Conservation (phyloP, 108 stramenopile species). For the Schizochytrium sp. region DNA sequence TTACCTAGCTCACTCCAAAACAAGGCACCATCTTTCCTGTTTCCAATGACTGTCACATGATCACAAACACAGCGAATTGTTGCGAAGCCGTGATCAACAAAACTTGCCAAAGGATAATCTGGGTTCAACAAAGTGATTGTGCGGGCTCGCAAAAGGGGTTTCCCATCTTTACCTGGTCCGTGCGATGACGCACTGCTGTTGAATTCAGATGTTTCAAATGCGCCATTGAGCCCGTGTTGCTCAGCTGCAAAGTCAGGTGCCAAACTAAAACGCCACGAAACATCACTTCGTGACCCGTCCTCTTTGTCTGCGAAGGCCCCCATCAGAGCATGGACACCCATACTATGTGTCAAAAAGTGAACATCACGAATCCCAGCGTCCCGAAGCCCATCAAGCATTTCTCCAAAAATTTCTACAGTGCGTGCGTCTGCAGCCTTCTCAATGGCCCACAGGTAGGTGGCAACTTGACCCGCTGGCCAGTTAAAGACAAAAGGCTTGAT, state of each 20-base stretch:
- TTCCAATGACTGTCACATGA: constrained; percentile 71
- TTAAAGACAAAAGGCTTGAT: constrained; percentile 73
- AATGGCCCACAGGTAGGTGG: constrained; percentile 66
- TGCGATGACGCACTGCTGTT: constrained; percentile 16
- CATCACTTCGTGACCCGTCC: constrained; percentile 64
- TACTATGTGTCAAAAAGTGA: constrained; percentile 74
- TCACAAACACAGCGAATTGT: constrained; percentile 66
- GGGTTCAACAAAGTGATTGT: constrained; percentile 74
- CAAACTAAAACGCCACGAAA: constrained; percentile 65
- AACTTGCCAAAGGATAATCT: constrained; percentile 71
- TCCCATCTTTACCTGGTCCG: background rate
- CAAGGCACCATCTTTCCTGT: constrained; percentile 69
- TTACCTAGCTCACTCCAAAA: constrained; percentile 70
- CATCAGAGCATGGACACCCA: constrained; percentile 74
- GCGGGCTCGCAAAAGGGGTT: constrained; percentile 58
- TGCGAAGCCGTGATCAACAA: constrained; percentile 66
- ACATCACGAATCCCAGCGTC: constrained; percentile 69
- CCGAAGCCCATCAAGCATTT: constrained; percentile 66
- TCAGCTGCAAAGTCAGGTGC: constrained; percentile 64
- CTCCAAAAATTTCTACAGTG: constrained; percentile 65
- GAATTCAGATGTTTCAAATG: background rate
- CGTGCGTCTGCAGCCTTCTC: constrained; percentile 38
- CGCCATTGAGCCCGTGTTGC: background rate
- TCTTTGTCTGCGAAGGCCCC: constrained; percentile 65
- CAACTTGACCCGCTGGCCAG: constrained; percentile 72